phyloP scores from a whole-genome alignment of 2,329 filamentous ascomycete species.

The Xylaria sp. region DNA sequence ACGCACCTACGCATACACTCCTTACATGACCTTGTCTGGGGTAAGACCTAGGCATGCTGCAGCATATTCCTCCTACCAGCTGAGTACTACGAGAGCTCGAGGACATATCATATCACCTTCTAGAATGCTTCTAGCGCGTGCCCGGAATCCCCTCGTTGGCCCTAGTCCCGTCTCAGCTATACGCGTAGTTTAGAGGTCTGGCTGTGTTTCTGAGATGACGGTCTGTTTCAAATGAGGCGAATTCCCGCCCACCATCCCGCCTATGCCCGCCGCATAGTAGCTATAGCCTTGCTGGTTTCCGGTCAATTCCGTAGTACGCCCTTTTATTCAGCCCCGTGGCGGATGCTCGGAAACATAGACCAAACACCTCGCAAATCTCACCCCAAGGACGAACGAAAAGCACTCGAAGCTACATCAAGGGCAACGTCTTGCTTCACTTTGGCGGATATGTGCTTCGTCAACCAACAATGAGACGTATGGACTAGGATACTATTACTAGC shows the following conservation, averaged over 20 bases:
- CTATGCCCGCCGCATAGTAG: not conserved
- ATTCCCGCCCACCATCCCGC: not conserved
- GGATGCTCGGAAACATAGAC: not conserved
- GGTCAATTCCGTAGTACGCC: not conserved
- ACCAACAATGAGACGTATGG: not conserved
- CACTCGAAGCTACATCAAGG: not conserved
- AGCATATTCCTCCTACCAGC: not conserved
- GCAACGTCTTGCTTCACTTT: not conserved
- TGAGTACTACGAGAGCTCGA: not conserved
- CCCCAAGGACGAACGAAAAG: not conserved
- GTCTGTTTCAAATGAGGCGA: not conserved
- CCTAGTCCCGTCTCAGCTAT: slow-evolving; percentile 24
- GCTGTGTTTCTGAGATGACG: not conserved
- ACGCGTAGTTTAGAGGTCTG: not conserved
- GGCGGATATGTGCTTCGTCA: not conserved
- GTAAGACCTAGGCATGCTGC: slow-evolving; percentile 11
- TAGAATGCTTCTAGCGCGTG: slow-evolving; percentile 35
- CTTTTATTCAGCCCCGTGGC: slow-evolving; percentile 15
- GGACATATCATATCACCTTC: slow-evolving; percentile 25
- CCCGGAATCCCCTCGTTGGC: slow-evolving; percentile 9
- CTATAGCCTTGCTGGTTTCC: slow-evolving; percentile 11
- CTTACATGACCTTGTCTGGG: slow-evolving; percentile 17
- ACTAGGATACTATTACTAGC: not conserved
- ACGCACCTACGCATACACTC: not conserved
- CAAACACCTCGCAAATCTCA: slow-evolving; percentile 1